Conservation (phyloP, 805 yeast species). For the Candida schatavii region DNA sequence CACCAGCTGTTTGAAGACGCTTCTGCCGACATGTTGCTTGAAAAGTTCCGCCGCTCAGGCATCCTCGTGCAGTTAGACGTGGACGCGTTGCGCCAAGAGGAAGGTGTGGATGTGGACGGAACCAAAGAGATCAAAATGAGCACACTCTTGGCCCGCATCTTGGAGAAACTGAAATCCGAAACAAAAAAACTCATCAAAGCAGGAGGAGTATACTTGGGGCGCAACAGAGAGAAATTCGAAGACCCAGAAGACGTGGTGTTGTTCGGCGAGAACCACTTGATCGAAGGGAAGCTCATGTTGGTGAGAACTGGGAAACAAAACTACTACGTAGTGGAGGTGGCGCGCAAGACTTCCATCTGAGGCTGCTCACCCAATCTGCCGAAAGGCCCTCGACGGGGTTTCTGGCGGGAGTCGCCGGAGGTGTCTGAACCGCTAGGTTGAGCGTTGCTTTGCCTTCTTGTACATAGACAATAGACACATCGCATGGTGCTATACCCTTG, state of each 20-base stretch:
- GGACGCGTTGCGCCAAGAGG: slow-evolving; percentile 22
- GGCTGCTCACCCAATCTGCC: no score
- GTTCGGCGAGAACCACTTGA: slow-evolving; percentile 46
- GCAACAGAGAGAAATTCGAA: slow-evolving; percentile 47
- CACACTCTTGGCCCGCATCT: slow-evolving; percentile 47
- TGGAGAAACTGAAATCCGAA: slow-evolving; percentile 52
- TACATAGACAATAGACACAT: no score
- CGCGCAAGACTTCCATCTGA: no score
- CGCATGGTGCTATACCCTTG: no score
- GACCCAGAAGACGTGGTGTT: slow-evolving; percentile 50
- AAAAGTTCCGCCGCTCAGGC: slow-evolving; percentile 57
- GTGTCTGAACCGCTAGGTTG: no score
- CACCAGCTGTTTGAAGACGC: slow-evolving; percentile 47
- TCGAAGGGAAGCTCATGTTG: slow-evolving; percentile 60
- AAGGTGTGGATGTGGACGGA: slow-evolving; percentile 16
- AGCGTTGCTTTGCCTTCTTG: no score
- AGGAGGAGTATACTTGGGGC: slow-evolving; percentile 76
- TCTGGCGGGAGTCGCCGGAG: no score
- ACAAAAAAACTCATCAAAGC: slow-evolving; percentile 58
- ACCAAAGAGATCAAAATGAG: slow-evolving; percentile 45
- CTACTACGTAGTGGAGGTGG: slow-evolving; percentile 52
- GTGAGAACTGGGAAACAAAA: slow-evolving; percentile 74
- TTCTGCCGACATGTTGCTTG: slow-evolving; percentile 47
- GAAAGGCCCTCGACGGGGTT: no score
- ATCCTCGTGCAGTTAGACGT: slow-evolving; percentile 41